phyloP scores from a whole-genome alignment of 805 yeast genomes.

The Lachancea dasiensis region DNA sequence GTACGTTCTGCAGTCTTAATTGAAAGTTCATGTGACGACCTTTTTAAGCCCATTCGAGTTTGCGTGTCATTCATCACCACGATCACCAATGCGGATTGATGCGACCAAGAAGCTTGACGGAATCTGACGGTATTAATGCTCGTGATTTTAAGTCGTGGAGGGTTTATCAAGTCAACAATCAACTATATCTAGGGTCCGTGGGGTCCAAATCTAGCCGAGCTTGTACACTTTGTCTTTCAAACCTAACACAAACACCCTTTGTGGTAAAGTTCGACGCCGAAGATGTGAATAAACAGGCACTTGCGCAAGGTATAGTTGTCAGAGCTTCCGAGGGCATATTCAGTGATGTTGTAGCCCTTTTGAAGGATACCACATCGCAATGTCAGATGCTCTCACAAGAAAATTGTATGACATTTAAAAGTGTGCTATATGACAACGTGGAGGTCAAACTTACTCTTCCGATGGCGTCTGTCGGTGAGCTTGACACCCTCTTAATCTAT shows the following conservation, averaged over 20 bases:
- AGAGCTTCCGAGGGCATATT: background rate
- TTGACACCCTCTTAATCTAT: background rate
- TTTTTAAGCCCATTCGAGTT: too few species aligned
- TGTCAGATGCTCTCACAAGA: background rate
- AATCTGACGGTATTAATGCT: too few species aligned
- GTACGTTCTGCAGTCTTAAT: too few species aligned
- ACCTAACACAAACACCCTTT: background rate
- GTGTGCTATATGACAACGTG: background rate
- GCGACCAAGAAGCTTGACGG: too few species aligned
- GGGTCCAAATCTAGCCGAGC: background rate
- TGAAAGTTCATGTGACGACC: too few species aligned
- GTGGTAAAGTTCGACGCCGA: constrained; percentile 1
- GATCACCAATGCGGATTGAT: too few species aligned
- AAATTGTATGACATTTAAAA: background rate
- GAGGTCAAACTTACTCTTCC: background rate
- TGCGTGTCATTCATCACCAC: background rate
- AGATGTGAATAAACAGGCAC: constrained; percentile 6
- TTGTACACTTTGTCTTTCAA: background rate
- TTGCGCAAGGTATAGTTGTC: constrained; percentile 5
- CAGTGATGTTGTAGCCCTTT: background rate
- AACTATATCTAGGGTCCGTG: constrained; percentile 1
- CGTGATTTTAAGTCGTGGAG: background rate
- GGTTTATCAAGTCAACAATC: background rate
- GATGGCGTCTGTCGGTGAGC: background rate
- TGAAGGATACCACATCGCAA: constrained; percentile 2